phyloP scores from a whole-genome alignment of 73 alveolate genomes.

The Tetrahymena elliotti region DNA sequence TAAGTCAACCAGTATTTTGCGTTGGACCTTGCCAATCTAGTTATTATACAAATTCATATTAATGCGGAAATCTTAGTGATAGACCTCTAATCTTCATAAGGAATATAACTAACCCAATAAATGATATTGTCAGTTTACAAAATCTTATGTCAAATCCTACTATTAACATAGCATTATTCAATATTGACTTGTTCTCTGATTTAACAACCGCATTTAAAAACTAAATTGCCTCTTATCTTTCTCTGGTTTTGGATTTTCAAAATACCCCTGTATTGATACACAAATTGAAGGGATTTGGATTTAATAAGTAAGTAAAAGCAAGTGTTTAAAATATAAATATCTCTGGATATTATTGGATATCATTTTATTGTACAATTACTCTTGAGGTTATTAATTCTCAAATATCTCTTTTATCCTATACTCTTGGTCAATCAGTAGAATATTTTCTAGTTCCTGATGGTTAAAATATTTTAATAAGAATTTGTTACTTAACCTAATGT shows the following conservation, averaged over 20 bases:
- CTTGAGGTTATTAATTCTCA: neutral
- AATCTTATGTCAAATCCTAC: neutral
- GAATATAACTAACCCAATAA: neutral
- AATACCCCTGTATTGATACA: neutral
- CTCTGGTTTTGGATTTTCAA: neutral
- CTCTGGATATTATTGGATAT: neutral
- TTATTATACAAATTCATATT: neutral
- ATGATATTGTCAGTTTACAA: neutral
- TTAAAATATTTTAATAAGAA: neutral
- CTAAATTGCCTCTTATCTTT: neutral
- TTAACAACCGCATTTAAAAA: neutral
- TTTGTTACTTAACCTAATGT: neutral
- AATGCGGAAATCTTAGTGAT: neutral
- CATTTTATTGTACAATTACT: neutral
- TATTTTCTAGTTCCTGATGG: neutral
- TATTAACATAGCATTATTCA: neutral
- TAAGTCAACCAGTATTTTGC: neutral
- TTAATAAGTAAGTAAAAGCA: neutral
- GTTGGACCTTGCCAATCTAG: neutral
- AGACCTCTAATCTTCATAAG: neutral
- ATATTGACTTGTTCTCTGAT: neutral
- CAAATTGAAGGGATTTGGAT: neutral
- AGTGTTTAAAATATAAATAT: neutral
- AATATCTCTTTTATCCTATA: neutral
- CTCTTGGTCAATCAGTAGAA: neutral